Evolutionary conservation across 2,329 filamentous ascomycete genomes (phyloP).

Genomic region (Davidsoniella eucalypti): DNA sequence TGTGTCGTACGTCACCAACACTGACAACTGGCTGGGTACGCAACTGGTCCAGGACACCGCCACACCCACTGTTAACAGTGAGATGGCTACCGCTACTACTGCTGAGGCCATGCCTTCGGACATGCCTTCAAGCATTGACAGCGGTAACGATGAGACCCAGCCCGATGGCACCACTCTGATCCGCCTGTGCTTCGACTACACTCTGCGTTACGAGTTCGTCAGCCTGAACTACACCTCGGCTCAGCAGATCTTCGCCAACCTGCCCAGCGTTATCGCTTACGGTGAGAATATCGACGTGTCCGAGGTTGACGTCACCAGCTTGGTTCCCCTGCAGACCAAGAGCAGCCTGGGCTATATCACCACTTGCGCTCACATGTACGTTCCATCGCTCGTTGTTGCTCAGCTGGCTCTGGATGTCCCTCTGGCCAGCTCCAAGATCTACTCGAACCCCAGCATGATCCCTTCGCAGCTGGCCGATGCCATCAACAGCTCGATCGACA

Average conservation of each 20-base stretch:
- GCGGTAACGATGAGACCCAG: slow-evolving; percentile 40
- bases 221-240: slow-evolving; percentile 54
- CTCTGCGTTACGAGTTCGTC: slow-evolving; percentile 74
- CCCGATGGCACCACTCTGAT: slow-evolving; percentile 55
- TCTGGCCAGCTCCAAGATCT: slow-evolving; percentile 56
- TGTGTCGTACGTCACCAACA: slow-evolving; percentile 10
- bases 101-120: slow-evolving; percentile 42
- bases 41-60: slow-evolving; percentile 13
- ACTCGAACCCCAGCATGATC: slow-evolving; percentile 51
- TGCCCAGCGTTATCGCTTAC: slow-evolving; percentile 55
- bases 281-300: slow-evolving; percentile 38
- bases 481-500: slow-evolving; percentile 71
- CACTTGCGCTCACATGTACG: slow-evolving; percentile 52
- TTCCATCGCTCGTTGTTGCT: slow-evolving; percentile 54
- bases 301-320: slow-evolving; percentile 49
- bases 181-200: slow-evolving; percentile 69
- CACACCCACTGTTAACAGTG: slow-evolving; percentile 12
- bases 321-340: slow-evolving; percentile 63
- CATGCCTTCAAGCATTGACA: slow-evolving; percentile 57
- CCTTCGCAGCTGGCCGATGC: slow-evolving; percentile 57
- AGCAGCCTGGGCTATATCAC: slow-evolving; percentile 59
- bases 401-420: slow-evolving; percentile 52
- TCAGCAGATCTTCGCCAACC: slow-evolving; percentile 66
- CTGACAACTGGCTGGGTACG: slow-evolving; percentile 13
- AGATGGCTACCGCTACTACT: slow-evolving; percentile 17